Base-by-base conservation (phyloP, 2,329 filamentous ascomycete species). In the Hypoxylon sp. region DNA sequence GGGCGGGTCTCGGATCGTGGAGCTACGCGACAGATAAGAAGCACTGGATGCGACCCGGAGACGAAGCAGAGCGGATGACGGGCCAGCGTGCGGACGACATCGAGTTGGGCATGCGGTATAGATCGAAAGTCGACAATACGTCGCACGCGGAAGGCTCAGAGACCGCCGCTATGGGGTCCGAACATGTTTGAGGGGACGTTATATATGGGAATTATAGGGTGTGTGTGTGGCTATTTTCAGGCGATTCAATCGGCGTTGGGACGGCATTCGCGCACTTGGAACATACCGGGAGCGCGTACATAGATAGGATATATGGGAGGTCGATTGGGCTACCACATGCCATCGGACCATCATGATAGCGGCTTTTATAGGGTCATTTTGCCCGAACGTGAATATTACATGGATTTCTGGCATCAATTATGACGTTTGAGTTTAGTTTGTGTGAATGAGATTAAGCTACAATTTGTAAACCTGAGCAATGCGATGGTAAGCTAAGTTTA, bases 1-100 rank as follows among this genome's bases (percentile, higher is more conserved):
- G 91, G 84, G 89, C 92, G 17, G 92, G 92, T 11, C 86, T 93
- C 0, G 92, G 88, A 0, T 86, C 85, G 47, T 82, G 85, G 69
- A 87, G 86, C 67, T 89, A 87, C 72, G 85, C 85, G 10, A 85
- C 82, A 11, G 80, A 84, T 69, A 77, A 79, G 74, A 76, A 69
- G 73, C 75, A 78, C 68, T 80, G 75, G 76, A 32, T 66, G 13
- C 54, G 69, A 6, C 51, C 60, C 6, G 72, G 70, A 5, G 70
- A 71, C 29, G 74, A 74, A 46, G 70, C 65, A 3, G 74, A 73
- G 47, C 67, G 72, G 35, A 39, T 70, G 7, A 35, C 65, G 21
- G 68, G 70, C 2, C 71, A 74, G 5, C 65, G 53, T 17, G 35
- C 68, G 2, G 67, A 64, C 27, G 76, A 75, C n/a, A 77, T 78